phyloP scores from a whole-genome alignment of 345 rosid species.

The Aquilaria sinensis region DNA sequence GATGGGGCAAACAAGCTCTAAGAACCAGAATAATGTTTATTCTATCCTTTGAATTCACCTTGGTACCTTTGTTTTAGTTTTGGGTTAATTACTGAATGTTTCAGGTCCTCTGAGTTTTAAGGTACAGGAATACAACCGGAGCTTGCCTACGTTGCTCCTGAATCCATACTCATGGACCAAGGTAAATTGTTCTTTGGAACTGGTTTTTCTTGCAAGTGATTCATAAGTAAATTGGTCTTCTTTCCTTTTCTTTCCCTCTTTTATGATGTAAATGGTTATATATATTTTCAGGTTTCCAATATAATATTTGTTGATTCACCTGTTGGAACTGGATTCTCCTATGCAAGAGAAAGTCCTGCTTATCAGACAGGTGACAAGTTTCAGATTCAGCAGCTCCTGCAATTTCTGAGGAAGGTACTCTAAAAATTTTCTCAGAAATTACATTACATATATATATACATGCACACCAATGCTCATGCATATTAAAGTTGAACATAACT shows the following conservation, averaged over 20 bases:
- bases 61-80: neutral
- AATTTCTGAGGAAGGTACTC: conserved; percentile 52
- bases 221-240: too few species aligned
- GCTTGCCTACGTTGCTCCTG: conserved; percentile 47
- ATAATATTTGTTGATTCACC: conserved; percentile 72
- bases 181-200: conserved; percentile 11
- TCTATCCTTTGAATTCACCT: neutral
- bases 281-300: conserved; percentile 23
- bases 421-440: neutral
- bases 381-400: conserved; percentile 37
- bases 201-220: too few species aligned
- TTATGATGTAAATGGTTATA: too few species aligned
- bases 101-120: conserved; percentile 66
- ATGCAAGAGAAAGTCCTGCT: conserved; percentile 32
- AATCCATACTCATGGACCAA: conserved; percentile 74
- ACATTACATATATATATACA: neutral
- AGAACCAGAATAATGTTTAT: too few species aligned
- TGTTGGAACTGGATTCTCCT: conserved; percentile 76
- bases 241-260: too few species aligned
- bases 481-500: too few species aligned
- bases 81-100: neutral
- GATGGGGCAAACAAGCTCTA: neutral
- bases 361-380: conserved; percentile 34
- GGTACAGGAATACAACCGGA: conserved; percentile 50
- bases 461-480: too few species aligned